phyloP scores from a whole-genome alignment of 768 basidiomycete genomes.

The Suillus americanus region DNA sequence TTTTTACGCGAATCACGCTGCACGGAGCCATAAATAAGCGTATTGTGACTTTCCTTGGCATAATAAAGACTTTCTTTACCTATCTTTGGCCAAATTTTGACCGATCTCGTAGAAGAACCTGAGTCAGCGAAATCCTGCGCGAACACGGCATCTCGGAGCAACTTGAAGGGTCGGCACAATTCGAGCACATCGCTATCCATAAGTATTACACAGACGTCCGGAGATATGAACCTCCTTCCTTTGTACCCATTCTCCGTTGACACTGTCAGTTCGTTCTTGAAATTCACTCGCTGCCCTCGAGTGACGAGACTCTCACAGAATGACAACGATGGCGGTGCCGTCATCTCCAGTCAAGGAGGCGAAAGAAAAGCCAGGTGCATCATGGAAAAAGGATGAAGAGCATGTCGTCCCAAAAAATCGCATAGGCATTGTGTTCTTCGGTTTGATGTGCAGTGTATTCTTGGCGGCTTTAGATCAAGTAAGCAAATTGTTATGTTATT shows the following conservation, averaged over 20 bases:
- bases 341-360: conserved; percentile 2
- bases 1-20: background rate
- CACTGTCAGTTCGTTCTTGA: background rate
- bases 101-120: background rate
- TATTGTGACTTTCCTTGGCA: too few relatives aligned
- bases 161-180: background rate
- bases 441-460: conserved; percentile 44
- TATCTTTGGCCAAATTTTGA: background rate
- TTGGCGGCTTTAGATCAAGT: conserved; percentile 51
- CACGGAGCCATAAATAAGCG: background rate
- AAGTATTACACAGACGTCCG: background rate
- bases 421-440: conserved; percentile 41
- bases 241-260: background rate
- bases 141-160: background rate
- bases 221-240: background rate
- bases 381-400: conserved; percentile 40
- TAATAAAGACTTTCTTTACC: background rate
- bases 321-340: background rate
- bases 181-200: background rate
- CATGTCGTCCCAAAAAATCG: conserved; percentile 45
- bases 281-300: background rate
- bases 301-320: background rate
- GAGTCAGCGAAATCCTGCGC: background rate
- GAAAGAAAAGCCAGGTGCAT: conserved; percentile 26
- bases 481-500: background rate